Percentiles rank a stretch among this genome's conserved stretches.
phyloP scores from a whole-genome alignment of 148 eudicot genomes.

The Pouteria glomerata region DNA sequence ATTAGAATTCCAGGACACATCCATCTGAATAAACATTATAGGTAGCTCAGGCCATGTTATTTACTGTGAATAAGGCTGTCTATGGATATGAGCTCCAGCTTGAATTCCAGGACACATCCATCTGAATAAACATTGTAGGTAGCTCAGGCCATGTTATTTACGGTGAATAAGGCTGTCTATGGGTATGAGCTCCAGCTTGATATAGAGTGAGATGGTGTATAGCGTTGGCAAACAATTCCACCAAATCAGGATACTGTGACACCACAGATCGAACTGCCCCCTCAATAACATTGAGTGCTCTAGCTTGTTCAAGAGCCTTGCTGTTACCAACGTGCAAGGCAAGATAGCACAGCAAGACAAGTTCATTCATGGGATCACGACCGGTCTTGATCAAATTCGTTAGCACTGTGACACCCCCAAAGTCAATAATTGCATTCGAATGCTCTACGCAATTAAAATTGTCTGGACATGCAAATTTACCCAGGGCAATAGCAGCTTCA shows the following conservation, averaged over 20 bases:
- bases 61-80: slow-evolving; percentile 28
- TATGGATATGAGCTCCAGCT: slow-evolving; percentile 44
- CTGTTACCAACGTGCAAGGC: slow-evolving; percentile 63
- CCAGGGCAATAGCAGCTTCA: slow-evolving; percentile 62
- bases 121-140: not conserved
- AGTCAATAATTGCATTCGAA: slow-evolving; percentile 61
- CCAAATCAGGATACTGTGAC: slow-evolving; percentile 47
- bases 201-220: slow-evolving; percentile 56
- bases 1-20: slow-evolving; percentile 2
- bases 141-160: not conserved
- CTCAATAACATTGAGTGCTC: slow-evolving; percentile 55
- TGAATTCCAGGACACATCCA: too few species aligned
- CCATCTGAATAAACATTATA: not conserved
- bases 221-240: slow-evolving; percentile 47
- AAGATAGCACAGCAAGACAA: slow-evolving; percentile 58
- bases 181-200: slow-evolving; percentile 52
- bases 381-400: slow-evolving; percentile 47
- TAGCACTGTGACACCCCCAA: slow-evolving; percentile 51
- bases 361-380: slow-evolving; percentile 35
- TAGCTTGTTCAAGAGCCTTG: slow-evolving; percentile 57
- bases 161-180: slow-evolving; percentile 31
- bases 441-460: slow-evolving; percentile 58
- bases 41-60: not conserved
- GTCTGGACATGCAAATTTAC: slow-evolving; percentile 51
- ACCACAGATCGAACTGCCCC: slow-evolving; percentile 44